Percentiles rank a stretch among this genome's conserved stretches.
These are phyloP conservation scores for Blastobotrys serpentis DNA, from an alignment of 1,139 yeast species.

Conservation along the genomic window DNA sequence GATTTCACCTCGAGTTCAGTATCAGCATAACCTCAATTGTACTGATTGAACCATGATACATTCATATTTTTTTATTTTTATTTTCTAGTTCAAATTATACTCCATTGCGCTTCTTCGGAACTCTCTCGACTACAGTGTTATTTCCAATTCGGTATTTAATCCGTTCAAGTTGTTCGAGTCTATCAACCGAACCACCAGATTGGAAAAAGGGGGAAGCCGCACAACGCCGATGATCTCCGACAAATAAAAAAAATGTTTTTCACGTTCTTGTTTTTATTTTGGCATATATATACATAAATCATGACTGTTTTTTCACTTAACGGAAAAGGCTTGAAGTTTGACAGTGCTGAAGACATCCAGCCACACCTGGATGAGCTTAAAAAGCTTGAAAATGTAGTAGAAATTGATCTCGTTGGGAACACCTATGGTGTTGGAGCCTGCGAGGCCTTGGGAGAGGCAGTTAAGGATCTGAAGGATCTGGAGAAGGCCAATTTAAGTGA, in stretches of 20 bases:
- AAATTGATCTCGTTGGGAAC: slow-evolving; percentile 84
- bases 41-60: too few relatives aligned
- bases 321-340: slow-evolving; percentile 75
- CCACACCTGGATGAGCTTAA: slow-evolving; percentile 51
- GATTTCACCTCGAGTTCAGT: too few relatives aligned
- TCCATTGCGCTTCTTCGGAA: too few relatives aligned
- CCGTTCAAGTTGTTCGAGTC: too few relatives aligned
- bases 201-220: neutral
- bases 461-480: slow-evolving; percentile 43
- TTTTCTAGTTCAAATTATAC: too few relatives aligned
- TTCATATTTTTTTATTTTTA: too few relatives aligned
- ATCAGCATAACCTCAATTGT: too few relatives aligned
- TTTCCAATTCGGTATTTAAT: too few relatives aligned
- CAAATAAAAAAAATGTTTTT: neutral
- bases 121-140: too few relatives aligned
- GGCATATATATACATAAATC: too few relatives aligned
- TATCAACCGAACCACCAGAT: too few relatives aligned
- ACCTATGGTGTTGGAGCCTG: slow-evolving; percentile 93
- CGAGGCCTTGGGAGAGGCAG: slow-evolving; percentile 61
- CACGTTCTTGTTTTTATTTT: too few relatives aligned
- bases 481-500: slow-evolving; percentile 82
- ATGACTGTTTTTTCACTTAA: slow-evolving; percentile 50
- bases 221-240: neutral
- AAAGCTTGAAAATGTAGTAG: slow-evolving; percentile 45
- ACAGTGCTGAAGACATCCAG: slow-evolving; percentile 68